Evolutionary conservation across 352 stramenopile genomes (phyloP).

Genomic region (Phytopythium chamaehyphon): DNA sequence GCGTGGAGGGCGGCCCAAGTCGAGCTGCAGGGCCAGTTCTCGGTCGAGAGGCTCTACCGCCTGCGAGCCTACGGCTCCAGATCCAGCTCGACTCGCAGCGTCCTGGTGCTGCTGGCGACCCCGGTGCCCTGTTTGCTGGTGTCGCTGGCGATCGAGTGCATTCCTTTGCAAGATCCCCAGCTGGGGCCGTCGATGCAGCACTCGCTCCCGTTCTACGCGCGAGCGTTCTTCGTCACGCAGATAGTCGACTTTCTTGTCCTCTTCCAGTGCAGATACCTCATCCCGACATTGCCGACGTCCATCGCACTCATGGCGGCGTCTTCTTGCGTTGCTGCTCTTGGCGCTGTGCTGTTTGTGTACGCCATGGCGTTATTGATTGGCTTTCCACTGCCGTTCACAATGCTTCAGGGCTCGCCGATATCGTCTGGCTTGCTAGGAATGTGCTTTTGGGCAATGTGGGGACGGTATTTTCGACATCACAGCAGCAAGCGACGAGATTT

Average conservation of each 20-base stretch:
- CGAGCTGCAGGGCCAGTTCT: constrained; percentile 38
- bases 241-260: constrained; percentile 4
- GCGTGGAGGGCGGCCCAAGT: constrained; percentile 14
- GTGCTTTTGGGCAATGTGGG: constrained; percentile 21
- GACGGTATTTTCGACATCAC: constrained; percentile 15
- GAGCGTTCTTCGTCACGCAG: constrained; percentile 16
- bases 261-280: constrained; percentile 1
- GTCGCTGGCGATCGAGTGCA: constrained; percentile 23
- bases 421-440: constrained; percentile 19
- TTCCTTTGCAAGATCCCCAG: no score
- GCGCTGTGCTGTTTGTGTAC: constrained; percentile 17
- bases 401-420: constrained; percentile 15
- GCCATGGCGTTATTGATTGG: constrained; percentile 23
- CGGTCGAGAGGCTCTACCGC: constrained; percentile 12
- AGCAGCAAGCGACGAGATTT: constrained; percentile 12
- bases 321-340: constrained; percentile 16
- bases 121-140: constrained; percentile 28
- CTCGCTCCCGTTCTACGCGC: constrained; percentile 26
- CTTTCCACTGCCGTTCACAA: constrained; percentile 37
- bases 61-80: constrained; percentile 9
- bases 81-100: not conserved
- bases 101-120: constrained; percentile 16
- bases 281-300: constrained; percentile 15
- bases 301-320: constrained; percentile 5
- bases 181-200: constrained; percentile 1